Evolutionary conservation across 2,329 filamentous ascomycete genomes (phyloP), one percentile per base, ranked within the genome.

Genomic region (Coccinonectria pachysandricola): DNA sequence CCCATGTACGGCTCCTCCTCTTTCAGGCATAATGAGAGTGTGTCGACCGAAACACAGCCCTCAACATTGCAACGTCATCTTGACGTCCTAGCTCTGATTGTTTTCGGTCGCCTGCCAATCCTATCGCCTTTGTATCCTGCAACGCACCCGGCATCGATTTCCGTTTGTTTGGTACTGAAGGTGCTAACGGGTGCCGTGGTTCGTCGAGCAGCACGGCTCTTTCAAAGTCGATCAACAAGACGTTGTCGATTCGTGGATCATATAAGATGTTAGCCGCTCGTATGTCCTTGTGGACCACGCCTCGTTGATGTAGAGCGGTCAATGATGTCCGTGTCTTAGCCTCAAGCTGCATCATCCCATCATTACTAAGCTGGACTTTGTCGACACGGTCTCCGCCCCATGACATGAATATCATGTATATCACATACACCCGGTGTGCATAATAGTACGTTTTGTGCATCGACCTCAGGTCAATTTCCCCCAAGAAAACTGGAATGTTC

Each of bases 171-270:
- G 31, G 44, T 22, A 45, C 36, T 11, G 44, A 12, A 23, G 35
- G 36, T 28, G 27, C 29, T 14, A 45, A 30, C 12, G 35, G 30
- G 25, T 19, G 37, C 10, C 36, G 34, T 21, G 30, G 30, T 2
- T 12, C 29, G 13, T 37, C 23, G 7, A 46, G 15, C n/a, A 50
- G 28, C n/a, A 24, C 20, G 12, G 47, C 37, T 18, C 43, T 32
- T 27, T 54, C 40, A 33, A 56, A 54, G 32, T 54, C 43, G 14
- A 53, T 49, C 1, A 54, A 31, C 31, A 54, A 48, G 8, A 52
- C 29, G 9, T 36, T 16, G 5, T 32, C 28, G 1, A 37, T 43
- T 31, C 45, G 36, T 1, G 15, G 14, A 27, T 50, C 45, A 3
- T 37, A 35, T 18, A 55, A 23, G 21, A 53, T 41, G 24, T 56